Conservation (phyloP, 495 filamentous ascomycete genomes). For the Podospora didyma region DNA sequence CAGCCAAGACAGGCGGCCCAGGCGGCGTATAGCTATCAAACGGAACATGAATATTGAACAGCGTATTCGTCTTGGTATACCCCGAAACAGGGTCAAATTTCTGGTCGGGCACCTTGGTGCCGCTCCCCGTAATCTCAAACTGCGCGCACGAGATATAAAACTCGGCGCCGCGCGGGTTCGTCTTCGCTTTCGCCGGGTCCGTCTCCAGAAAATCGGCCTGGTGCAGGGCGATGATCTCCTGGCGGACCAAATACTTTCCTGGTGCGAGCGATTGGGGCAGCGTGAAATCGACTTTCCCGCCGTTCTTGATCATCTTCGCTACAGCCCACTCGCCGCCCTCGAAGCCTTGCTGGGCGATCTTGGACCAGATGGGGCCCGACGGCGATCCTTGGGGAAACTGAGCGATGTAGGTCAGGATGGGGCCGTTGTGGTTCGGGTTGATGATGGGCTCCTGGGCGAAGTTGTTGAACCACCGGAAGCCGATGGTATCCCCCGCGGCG, state of each 20-base stretch:
- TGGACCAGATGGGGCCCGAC: constrained; percentile 40
- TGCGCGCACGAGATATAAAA: constrained; percentile 41
- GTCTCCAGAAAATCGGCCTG: too few species aligned
- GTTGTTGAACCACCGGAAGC: constrained; percentile 45
- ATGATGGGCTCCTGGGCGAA: constrained; percentile 41
- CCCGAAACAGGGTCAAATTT: constrained; percentile 27
- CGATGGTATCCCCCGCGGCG: constrained; percentile 33
- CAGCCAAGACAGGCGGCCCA: constrained; percentile 8
- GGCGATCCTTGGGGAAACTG: constrained; percentile 29
- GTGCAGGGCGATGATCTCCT: constrained; percentile 20
- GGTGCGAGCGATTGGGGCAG: constrained; percentile 28
- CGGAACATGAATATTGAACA: constrained; percentile 34
- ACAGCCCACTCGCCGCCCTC: constrained; percentile 35
- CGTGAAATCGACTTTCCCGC: constrained; percentile 41
- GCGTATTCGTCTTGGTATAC: constrained; percentile 26
- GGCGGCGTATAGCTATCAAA: constrained; percentile 10
- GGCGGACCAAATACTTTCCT: constrained; percentile 38
- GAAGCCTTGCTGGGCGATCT: constrained; percentile 43
- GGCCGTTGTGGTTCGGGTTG: constrained; percentile 42
- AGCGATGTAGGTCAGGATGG: constrained; percentile 45
- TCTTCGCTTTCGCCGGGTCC: constrained; percentile 35
- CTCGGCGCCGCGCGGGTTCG: constrained; percentile 30
- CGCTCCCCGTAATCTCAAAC: constrained; percentile 34
- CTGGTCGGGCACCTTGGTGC: constrained; percentile 24
- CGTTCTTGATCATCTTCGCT: constrained; percentile 37